These are phyloP conservation scores for Solanum hybrid DNA, from an alignment of 305 asterid species.

Conservation along the genomic window DNA sequence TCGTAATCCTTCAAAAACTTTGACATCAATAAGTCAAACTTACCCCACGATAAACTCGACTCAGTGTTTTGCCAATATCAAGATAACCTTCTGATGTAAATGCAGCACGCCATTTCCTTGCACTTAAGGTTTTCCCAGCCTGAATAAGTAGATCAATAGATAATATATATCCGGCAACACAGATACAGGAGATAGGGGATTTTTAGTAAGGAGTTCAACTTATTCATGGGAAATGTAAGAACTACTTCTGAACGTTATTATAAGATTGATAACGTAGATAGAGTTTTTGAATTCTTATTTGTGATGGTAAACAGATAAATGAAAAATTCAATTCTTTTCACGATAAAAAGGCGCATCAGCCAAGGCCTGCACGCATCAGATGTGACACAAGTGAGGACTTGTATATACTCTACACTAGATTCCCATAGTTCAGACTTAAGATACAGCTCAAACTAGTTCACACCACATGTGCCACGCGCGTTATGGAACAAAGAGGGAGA, in stretches of 20 bases:
- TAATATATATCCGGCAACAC: neutral
- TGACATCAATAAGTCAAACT: constrained; percentile 15
- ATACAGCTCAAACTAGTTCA: neutral
- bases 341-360: neutral
- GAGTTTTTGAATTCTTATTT: neutral
- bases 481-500: neutral
- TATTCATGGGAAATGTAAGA: neutral
- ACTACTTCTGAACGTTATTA: neutral
- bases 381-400: neutral
- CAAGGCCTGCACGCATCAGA: no score
- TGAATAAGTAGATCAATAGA: constrained; percentile 17
- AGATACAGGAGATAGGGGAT: neutral
- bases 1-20: constrained; percentile 7
- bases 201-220: neutral
- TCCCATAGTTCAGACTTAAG: neutral
- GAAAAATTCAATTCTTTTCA: neutral
- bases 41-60: constrained; percentile 66
- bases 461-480: neutral
- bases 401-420: neutral
- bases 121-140: constrained; percentile 66
- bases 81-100: constrained; percentile 49
- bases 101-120: constrained; percentile 51
- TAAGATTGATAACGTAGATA: neutral
- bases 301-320: neutral
- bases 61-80: constrained; percentile 44